Evolutionary conservation across 176 grass and related monocot genomes (phyloP).

Genomic region (Triticum aestivum): DNA sequence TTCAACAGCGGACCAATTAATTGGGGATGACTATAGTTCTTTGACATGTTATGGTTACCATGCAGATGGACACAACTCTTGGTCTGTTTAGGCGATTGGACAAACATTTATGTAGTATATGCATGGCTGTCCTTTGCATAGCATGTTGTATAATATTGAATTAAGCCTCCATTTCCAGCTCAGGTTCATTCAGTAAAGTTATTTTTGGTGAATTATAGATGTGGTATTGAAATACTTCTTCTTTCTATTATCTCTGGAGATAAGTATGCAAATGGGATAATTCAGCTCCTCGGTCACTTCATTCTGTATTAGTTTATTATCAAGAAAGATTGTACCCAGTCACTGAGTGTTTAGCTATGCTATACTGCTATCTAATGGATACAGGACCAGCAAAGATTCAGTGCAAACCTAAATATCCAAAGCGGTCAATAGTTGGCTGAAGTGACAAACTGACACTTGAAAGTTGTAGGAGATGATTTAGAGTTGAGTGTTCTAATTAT

Average conservation of each 20-base stretch:
- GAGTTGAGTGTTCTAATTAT: neutral
- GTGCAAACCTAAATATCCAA: constrained; percentile 24
- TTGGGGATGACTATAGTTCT: neutral
- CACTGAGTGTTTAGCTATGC: neutral
- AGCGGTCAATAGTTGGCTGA: neutral
- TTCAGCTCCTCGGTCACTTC: neutral
- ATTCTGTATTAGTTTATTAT: neutral
- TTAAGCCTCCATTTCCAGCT: neutral
- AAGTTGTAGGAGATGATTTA: constrained; percentile 1
- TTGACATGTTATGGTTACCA: neutral
- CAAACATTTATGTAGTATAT: neutral
- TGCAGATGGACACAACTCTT: neutral
- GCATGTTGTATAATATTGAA: neutral
- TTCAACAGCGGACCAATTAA: neutral
- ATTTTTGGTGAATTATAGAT: neutral
- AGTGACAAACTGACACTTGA: neutral
- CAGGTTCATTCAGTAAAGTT: neutral
- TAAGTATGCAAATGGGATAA: neutral
- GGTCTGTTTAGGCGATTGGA: neutral
- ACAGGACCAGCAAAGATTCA: neutral
- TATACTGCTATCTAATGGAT: neutral
- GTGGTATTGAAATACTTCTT: neutral
- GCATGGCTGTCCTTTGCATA: neutral
- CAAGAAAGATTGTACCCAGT: neutral
- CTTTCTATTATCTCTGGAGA: neutral